These are phyloP conservation scores for Verticillium longisporum DNA, from an alignment of 2,329 filamentous ascomycete species.

Conservation along the genomic window DNA sequence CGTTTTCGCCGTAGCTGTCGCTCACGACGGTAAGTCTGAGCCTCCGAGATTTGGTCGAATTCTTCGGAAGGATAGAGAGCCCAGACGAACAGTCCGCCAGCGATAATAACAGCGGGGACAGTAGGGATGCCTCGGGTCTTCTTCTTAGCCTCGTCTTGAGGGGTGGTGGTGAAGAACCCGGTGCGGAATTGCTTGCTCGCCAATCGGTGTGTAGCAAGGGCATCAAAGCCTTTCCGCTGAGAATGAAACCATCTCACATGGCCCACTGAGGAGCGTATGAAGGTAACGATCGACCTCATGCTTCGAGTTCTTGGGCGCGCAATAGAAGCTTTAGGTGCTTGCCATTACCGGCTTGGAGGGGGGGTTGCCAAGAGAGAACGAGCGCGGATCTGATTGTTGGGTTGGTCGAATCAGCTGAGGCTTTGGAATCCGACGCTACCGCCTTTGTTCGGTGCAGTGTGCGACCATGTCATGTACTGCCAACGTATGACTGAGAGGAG, in stretches of 20 bases:
- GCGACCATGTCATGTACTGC: not conserved
- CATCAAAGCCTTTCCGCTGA: not conserved
- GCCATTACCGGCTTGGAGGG: not conserved
- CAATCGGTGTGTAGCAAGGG: not conserved
- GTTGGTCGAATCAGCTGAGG: not conserved
- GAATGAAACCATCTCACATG: not conserved
- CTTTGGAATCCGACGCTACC: not conserved
- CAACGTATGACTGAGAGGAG: not conserved
- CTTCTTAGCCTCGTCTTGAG: constrained; percentile 13
- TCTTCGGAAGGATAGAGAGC: constrained; percentile 36
- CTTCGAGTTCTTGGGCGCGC: not conserved
- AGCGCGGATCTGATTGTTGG: not conserved
- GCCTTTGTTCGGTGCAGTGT: not conserved
- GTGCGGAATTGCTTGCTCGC: constrained; percentile 11
- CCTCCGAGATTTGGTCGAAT: constrained; percentile 26
- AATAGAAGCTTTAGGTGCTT: not conserved
- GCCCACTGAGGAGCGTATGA: not conserved
- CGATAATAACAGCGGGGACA: constrained; percentile 25
- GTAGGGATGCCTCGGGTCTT: constrained; percentile 8
- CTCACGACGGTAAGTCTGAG: not conserved
- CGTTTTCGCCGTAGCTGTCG: constrained; percentile 1
- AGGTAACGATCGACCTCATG: not conserved
- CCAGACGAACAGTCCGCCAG: constrained; percentile 32
- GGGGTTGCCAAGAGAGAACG: not conserved
- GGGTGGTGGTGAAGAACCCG: constrained; percentile 9